Percentiles rank a stretch among this genome's conserved stretches.
phyloP scores from a whole-genome alignment of 2,329 filamentous ascomycete species.

The Whalleya microplaca region DNA sequence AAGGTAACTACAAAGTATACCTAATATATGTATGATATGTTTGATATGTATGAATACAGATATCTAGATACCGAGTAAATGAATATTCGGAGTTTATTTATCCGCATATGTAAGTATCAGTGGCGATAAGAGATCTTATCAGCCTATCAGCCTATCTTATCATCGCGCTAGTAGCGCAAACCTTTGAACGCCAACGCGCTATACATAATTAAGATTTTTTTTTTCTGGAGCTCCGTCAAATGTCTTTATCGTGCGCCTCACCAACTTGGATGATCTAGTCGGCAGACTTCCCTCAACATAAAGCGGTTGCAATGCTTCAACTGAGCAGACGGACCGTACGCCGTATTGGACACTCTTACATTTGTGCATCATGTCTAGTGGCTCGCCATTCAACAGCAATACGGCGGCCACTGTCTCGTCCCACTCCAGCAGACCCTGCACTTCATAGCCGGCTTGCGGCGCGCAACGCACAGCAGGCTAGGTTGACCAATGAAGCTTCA shows the following conservation, averaged over 20 bases:
- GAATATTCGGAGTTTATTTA: neutral
- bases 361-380: slow-evolving; percentile 35
- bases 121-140: too few species aligned
- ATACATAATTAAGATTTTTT: neutral
- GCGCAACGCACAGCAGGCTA: slow-evolving; percentile 20
- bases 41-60: too few species aligned
- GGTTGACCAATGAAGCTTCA: slow-evolving; percentile 4
- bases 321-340: slow-evolving; percentile 33
- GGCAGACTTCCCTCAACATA: neutral
- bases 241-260: neutral
- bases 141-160: neutral
- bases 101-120: too few species aligned
- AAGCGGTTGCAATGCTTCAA: slow-evolving; percentile 40
- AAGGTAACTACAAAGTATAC: too few species aligned
- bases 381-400: slow-evolving; percentile 13
- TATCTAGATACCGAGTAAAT: too few species aligned
- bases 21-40: too few species aligned
- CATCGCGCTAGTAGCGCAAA: neutral
- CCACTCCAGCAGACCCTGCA: slow-evolving; percentile 13
- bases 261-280: neutral
- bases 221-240: neutral
- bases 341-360: slow-evolving; percentile 33
- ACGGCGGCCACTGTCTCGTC: slow-evolving; percentile 14
- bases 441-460: slow-evolving; percentile 27
- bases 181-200: neutral